Percentiles rank a stretch among this genome's conserved stretches.
Conservation (phyloP, 352 stramenopile species). For the Globisporangium emineosum region DNA sequence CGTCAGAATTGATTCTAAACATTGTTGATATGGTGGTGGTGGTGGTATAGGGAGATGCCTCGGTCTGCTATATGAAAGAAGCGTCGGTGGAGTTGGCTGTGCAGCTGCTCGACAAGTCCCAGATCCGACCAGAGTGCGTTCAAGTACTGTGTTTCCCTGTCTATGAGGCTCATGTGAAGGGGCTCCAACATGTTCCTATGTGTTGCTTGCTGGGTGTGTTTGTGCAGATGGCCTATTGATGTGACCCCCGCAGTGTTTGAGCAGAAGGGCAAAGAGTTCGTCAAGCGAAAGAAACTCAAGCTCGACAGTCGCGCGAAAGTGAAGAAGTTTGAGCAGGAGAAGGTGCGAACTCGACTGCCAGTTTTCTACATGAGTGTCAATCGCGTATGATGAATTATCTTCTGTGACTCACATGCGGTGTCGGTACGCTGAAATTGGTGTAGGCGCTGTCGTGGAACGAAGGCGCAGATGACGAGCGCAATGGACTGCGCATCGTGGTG, state of each 20-base stretch:
- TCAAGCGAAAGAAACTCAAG: slow-evolving; percentile 77
- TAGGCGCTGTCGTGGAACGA: slow-evolving; percentile 94
- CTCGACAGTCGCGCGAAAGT: slow-evolving; percentile 84
- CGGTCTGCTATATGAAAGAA: slow-evolving; percentile 95
- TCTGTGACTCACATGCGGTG: neutral
- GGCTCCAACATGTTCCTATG: neutral
- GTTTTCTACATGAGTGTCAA: too few species aligned
- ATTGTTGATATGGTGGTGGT: neutral
- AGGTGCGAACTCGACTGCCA: too few species aligned
- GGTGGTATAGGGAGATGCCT: slow-evolving; percentile 87
- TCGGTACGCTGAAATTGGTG: slow-evolving; percentile 11
- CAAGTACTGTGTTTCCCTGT: neutral
- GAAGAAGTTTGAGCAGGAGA: slow-evolving; percentile 85
- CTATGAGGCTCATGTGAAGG: neutral
- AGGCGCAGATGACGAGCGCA: slow-evolving; percentile 89
- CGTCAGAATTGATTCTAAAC: neutral
- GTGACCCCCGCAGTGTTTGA: slow-evolving; percentile 84
- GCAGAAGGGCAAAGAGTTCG: slow-evolving; percentile 80
- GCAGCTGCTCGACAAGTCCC: slow-evolving; percentile 91
- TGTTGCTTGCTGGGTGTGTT: slow-evolving; percentile 4
- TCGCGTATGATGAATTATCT: too few species aligned
- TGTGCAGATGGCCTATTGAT: slow-evolving; percentile 65
- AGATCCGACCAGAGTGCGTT: slow-evolving; percentile 76
- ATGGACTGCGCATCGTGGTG: slow-evolving; percentile 94
- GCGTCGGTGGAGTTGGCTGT: slow-evolving; percentile 94